phyloP scores from a whole-genome alignment of 768 basidiomycete species.

The Russula sp. region DNA sequence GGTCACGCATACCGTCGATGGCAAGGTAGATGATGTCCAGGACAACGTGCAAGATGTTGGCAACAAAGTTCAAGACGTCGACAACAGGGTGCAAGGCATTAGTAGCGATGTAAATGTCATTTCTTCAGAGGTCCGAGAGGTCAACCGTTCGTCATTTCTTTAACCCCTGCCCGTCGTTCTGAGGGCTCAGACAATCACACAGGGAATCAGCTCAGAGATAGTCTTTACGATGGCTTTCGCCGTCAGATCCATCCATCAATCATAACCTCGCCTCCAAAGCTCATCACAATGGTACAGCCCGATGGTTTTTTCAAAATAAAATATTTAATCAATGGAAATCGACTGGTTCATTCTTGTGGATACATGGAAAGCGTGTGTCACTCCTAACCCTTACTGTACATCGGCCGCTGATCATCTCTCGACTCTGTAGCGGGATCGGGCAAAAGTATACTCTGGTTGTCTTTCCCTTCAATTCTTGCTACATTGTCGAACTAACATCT shows the following conservation, averaged over 20 bases:
- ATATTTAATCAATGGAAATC: background rate
- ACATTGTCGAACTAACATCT: background rate
- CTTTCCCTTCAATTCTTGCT: background rate
- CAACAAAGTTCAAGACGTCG: background rate
- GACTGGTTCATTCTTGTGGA: background rate
- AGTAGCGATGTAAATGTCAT: too few species aligned
- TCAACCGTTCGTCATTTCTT: background rate
- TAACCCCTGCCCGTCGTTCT: background rate
- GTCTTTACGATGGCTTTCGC: conserved; percentile 1
- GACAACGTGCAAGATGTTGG: background rate
- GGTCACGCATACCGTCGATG: background rate
- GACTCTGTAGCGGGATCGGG: conserved; percentile 5
- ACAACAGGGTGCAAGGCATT: too few species aligned
- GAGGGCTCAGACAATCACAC: background rate
- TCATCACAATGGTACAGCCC: background rate
- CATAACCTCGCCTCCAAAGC: background rate
- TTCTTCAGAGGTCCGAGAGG: too few species aligned
- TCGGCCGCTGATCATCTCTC: background rate
- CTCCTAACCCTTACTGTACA: background rate
- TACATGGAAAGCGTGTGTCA: background rate
- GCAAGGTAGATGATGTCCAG: background rate
- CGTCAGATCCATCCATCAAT: background rate
- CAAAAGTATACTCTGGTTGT: conserved; percentile 17
- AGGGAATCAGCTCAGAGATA: background rate
- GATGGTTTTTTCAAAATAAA: background rate